Conservation (phyloP, 176 grass and related monocot species). For the Triticum monococcum region DNA sequence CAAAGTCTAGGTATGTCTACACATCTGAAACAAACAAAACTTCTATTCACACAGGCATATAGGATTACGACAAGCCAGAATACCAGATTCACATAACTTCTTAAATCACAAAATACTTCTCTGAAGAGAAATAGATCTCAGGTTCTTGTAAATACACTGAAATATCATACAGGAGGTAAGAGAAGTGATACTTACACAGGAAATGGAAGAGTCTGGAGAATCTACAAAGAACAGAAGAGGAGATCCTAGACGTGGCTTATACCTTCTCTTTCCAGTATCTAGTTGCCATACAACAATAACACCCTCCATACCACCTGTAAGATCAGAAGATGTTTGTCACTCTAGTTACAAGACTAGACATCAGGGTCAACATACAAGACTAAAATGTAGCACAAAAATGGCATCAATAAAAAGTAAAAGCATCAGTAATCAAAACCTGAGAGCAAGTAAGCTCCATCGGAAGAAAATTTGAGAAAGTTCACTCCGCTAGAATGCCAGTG, state of each 20-base stretch:
- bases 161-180: neutral
- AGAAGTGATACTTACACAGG: conserved; percentile 63
- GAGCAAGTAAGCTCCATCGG: conserved; percentile 83
- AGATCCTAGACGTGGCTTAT: conserved; percentile 84
- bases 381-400: neutral
- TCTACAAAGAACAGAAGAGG: conserved; percentile 85
- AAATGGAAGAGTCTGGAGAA: conserved; percentile 90
- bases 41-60: neutral
- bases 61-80: conserved; percentile 12
- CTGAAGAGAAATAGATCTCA: neutral
- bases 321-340: conserved; percentile 7
- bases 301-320: conserved; percentile 89
- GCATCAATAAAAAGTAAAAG: neutral
- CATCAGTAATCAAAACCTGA: conserved; percentile 59
- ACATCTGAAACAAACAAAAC: neutral
- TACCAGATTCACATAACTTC: conserved; percentile 12
- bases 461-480: conserved; percentile 78
- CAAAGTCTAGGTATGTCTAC: neutral
- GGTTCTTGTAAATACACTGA: neutral
- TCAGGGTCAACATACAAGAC: neutral
- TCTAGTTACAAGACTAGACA: neutral
- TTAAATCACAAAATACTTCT: conserved; percentile 24
- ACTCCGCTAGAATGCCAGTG: conserved; percentile 85
- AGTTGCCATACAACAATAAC: conserved; percentile 98
- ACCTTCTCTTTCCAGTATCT: conserved; percentile 87